phyloP scores from a whole-genome alignment of 768 basidiomycete species.

The Lactifluus volemus region DNA sequence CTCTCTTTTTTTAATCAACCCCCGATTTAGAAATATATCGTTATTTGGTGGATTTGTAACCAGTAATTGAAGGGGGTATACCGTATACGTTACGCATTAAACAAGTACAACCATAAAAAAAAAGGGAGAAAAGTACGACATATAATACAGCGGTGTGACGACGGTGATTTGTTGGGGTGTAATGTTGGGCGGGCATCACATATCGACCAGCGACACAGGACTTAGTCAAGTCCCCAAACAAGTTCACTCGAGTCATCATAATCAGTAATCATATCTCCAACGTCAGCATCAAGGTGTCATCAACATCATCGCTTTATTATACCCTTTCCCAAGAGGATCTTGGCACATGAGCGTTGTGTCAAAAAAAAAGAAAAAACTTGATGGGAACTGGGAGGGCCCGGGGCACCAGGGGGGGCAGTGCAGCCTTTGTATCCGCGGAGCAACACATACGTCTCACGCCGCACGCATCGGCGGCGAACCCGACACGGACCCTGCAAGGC shows the following conservation, averaged over 20 bases:
- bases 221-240: background rate
- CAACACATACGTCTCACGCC: background rate
- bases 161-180: background rate
- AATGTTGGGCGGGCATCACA: background rate
- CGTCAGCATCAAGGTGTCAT: constrained; percentile 3
- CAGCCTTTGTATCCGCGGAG: background rate
- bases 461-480: constrained; percentile 8
- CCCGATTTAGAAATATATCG: constrained; percentile 6
- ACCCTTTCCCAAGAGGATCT: background rate
- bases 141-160: background rate
- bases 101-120: background rate
- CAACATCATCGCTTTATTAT: background rate
- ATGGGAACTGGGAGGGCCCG: background rate
- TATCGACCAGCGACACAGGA: constrained; percentile 14
- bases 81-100: background rate
- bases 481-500: constrained; percentile 7
- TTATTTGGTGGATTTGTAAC: constrained; percentile 4
- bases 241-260: background rate
- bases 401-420: background rate
- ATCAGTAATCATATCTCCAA: background rate
- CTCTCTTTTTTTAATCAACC: background rate
- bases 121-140: background rate
- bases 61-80: constrained; percentile 2
- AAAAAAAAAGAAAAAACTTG: background rate
- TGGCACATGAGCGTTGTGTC: background rate